These are phyloP conservation scores for Microglena sp. DNA, from an alignment of 139 green algal species.

Conservation along the genomic window DNA sequence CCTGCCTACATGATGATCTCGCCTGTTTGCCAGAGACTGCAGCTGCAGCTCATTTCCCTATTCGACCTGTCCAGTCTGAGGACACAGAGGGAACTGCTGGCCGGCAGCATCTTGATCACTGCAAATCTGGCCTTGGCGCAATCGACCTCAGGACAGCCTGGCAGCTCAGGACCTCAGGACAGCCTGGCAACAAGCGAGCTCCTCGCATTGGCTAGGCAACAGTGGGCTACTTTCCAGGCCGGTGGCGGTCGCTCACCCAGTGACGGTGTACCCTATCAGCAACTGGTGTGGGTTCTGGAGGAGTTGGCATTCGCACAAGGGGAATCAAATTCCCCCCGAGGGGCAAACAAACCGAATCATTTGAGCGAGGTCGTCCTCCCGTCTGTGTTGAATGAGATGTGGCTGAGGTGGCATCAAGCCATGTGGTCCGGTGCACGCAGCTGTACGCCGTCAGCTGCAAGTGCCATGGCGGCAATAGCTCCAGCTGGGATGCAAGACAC, in stretches of 20 bases:
- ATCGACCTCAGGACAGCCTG: no score
- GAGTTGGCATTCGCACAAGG: constrained; percentile 10
- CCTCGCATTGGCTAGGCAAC: no score
- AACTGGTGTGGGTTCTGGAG: constrained; percentile 71
- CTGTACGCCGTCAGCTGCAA: not conserved
- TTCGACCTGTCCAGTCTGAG: constrained; percentile 20
- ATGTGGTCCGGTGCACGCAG: constrained; percentile 20
- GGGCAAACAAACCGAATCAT: not conserved
- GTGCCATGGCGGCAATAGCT: constrained; percentile 3
- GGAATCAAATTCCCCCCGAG: not conserved
- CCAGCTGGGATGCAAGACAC: not conserved
- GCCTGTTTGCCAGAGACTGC: constrained; percentile 21
- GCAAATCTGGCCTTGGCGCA: no score
- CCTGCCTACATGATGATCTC: constrained; percentile 27
- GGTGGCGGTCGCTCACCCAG: constrained; percentile 5
- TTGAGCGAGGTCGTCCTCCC: constrained; percentile 13
- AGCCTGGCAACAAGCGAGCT: no score
- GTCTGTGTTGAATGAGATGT: constrained; percentile 60
- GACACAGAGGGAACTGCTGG: constrained; percentile 10
- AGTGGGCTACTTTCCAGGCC: not conserved
- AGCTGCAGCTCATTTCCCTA: constrained; percentile 30
- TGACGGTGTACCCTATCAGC: constrained; percentile 38
- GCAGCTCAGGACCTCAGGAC: no score
- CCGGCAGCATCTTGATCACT: constrained; percentile 2
- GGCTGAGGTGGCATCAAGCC: constrained; percentile 56